Evolutionary conservation across 164 flowering plant species (phyloP).

Genomic region (Houttuynia cordata): DNA sequence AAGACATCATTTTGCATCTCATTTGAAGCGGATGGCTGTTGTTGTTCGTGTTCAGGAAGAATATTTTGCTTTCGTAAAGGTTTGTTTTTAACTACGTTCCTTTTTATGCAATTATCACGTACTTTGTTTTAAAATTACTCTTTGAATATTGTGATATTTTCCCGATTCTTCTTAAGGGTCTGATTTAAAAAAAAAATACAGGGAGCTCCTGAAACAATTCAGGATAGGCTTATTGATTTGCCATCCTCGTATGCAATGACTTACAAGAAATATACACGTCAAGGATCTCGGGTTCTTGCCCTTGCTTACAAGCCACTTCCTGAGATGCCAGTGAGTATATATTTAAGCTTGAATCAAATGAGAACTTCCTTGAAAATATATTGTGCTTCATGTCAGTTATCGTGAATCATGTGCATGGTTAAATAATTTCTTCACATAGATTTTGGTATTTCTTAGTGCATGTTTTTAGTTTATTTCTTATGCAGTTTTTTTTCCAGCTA

Average conservation of each 20-base stretch:
- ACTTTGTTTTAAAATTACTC: background rate
- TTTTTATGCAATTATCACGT: background rate
- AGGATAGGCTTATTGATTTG: slow-evolving; percentile 60
- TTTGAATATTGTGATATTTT: background rate
- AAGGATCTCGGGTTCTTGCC: slow-evolving; percentile 95
- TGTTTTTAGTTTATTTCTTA: too few species aligned
- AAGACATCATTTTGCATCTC: slow-evolving; percentile 96
- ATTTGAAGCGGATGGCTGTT: slow-evolving; percentile 93
- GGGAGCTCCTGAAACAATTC: slow-evolving; percentile 99
- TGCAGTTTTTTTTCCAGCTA: too few species aligned
- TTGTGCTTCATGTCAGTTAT: too few species aligned
- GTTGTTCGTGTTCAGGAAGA: slow-evolving; percentile 81
- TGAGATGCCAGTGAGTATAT: slow-evolving; percentile 75
- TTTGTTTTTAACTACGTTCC: slow-evolving; percentile 10
- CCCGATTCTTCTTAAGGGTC: background rate
- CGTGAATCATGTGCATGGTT: too few species aligned
- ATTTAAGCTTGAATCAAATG: background rate
- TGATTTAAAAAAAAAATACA: slow-evolving; percentile 16
- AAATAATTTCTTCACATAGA: too few species aligned
- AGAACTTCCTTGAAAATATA: too few species aligned
- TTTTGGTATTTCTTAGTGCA: too few species aligned
- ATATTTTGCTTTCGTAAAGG: slow-evolving; percentile 94
- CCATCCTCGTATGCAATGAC: slow-evolving; percentile 69
- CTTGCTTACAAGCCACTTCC: slow-evolving; percentile 86
- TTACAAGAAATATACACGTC: slow-evolving; percentile 89